These are phyloP conservation scores for Aethionema arabicum DNA, from an alignment of 345 rosid genomes.

Conservation along the genomic window DNA sequence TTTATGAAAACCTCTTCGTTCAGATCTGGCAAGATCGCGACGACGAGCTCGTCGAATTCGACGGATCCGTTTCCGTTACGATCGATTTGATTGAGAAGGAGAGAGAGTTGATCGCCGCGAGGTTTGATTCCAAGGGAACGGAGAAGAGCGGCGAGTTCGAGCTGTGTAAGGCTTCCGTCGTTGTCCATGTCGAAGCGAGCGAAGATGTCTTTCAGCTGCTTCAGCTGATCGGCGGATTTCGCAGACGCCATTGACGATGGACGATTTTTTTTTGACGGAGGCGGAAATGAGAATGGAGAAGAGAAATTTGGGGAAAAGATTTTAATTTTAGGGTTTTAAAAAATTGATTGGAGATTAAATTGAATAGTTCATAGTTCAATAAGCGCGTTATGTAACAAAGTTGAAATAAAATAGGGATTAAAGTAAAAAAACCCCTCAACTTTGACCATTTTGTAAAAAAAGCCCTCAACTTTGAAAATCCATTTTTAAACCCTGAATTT, in stretches of 20 bases:
- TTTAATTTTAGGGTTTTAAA: constrained; percentile 16
- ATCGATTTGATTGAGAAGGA: constrained; percentile 61
- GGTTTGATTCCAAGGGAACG: constrained; percentile 89
- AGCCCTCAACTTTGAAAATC: too few species aligned
- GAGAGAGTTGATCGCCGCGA: constrained; percentile 68
- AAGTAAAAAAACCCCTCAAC: too few species aligned
- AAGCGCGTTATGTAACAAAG: constrained; percentile 39
- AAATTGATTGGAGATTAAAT: constrained; percentile 16
- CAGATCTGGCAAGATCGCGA: constrained; percentile 64
- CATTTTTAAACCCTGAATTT: too few species aligned
- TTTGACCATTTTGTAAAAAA: too few species aligned
- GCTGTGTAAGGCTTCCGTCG: constrained; percentile 78
- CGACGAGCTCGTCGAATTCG: constrained; percentile 81
- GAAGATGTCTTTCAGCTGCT: constrained; percentile 81
- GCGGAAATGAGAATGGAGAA: not conserved
- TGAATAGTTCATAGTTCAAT: constrained; percentile 26
- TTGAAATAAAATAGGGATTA: constrained; percentile 21
- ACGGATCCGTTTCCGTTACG: constrained; percentile 75
- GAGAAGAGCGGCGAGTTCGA: constrained; percentile 88
- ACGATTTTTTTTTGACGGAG: not conserved
- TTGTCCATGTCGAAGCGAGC: constrained; percentile 86
- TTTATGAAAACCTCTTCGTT: constrained; percentile 57
- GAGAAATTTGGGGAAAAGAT: not conserved
- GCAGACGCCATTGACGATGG: constrained; percentile 29
- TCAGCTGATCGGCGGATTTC: constrained; percentile 50